Conservation (phyloP, 805 yeast genomes). For the Candida methanosorbosa region DNA sequence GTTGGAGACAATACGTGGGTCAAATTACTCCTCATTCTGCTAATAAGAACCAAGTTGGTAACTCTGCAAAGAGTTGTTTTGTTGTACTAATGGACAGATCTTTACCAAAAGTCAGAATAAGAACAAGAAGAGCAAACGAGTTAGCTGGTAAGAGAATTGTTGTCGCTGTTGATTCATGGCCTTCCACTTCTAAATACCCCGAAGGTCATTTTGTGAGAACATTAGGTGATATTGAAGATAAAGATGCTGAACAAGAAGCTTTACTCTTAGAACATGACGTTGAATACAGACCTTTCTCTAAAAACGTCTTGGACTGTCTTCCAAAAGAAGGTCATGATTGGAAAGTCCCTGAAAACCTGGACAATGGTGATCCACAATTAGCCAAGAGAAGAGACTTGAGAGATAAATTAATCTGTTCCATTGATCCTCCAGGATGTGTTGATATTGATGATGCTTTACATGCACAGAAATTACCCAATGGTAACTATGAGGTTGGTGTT, state of each 20-base stretch:
- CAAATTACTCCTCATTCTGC: slow-evolving; percentile 78
- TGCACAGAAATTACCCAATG: slow-evolving; percentile 77
- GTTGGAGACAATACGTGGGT: slow-evolving; percentile 96
- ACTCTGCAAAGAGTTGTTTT: slow-evolving; percentile 70
- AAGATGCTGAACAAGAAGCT: slow-evolving; percentile 95
- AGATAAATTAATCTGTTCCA: slow-evolving; percentile 84
- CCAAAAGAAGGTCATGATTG: slow-evolving; percentile 92
- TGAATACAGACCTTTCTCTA: slow-evolving; percentile 92
- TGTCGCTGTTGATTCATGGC: slow-evolving; percentile 91
- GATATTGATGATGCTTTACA: slow-evolving; percentile 98
- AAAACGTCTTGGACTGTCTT: slow-evolving; percentile 82
- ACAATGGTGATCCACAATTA: slow-evolving; percentile 43
- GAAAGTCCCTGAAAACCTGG: slow-evolving; percentile 68
- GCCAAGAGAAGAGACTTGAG: slow-evolving; percentile 76
- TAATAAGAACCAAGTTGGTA: slow-evolving; percentile 40
- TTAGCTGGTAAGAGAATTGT: slow-evolving; percentile 86
- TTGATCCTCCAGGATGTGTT: slow-evolving; percentile 97
- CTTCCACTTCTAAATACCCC: slow-evolving; percentile 72
- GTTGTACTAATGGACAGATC: slow-evolving; percentile 84
- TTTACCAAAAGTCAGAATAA: slow-evolving; percentile 78
- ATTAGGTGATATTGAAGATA: slow-evolving; percentile 84
- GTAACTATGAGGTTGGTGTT: slow-evolving; percentile 95
- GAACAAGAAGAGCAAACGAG: slow-evolving; percentile 79
- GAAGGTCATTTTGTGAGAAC: slow-evolving; percentile 91
- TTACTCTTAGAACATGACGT: slow-evolving; percentile 89